Evolutionary conservation across 208 protist species (phyloP).

Genomic region (Kentomonas sorsogonicus): DNA sequence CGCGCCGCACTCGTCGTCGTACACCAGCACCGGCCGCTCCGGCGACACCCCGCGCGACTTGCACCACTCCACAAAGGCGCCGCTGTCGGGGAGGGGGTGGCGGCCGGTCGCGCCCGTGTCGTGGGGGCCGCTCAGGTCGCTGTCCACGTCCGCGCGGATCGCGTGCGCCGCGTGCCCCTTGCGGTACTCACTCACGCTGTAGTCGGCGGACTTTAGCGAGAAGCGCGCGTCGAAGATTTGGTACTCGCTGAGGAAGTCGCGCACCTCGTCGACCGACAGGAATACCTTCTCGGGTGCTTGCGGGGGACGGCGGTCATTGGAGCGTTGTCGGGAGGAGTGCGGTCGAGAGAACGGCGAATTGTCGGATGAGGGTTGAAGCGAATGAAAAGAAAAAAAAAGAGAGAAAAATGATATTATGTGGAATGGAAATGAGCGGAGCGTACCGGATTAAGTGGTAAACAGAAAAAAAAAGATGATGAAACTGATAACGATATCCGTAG

Average conservation of each 20-base stretch:
- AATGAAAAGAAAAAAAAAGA: neutral
- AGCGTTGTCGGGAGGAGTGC: no score
- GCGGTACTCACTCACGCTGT: conserved; percentile 36
- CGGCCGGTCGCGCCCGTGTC: conserved; percentile 25
- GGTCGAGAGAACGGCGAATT: no score
- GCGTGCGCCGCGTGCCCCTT: conserved; percentile 47
- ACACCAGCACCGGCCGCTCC: conserved; percentile 61
- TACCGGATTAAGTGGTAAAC: neutral
- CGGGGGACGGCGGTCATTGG: no score
- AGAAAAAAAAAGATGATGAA: conserved; percentile 6
- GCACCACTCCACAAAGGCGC: conserved; percentile 63
- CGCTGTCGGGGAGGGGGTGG: conserved; percentile 50
- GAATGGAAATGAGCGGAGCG: conserved; percentile 3
- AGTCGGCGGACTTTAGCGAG: conserved; percentile 7
- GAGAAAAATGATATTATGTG: conserved; percentile 7
- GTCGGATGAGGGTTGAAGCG: neutral
- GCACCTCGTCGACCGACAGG: conserved; percentile 36
- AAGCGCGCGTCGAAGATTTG: conserved; percentile 68
- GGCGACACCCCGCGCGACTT: conserved; percentile 31
- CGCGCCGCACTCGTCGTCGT: conserved; percentile 74
- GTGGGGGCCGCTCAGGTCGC: conserved; percentile 27
- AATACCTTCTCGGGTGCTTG: conserved; percentile 61
- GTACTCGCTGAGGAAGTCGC: conserved; percentile 28
- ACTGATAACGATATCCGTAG: neutral
- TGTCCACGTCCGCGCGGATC: conserved; percentile 46